Percentiles rank a stretch among this genome's conserved stretches.
Evolutionary conservation across 2,329 filamentous ascomycete species (phyloP).

Genomic region (Pseudocercospora fuligena): DNA sequence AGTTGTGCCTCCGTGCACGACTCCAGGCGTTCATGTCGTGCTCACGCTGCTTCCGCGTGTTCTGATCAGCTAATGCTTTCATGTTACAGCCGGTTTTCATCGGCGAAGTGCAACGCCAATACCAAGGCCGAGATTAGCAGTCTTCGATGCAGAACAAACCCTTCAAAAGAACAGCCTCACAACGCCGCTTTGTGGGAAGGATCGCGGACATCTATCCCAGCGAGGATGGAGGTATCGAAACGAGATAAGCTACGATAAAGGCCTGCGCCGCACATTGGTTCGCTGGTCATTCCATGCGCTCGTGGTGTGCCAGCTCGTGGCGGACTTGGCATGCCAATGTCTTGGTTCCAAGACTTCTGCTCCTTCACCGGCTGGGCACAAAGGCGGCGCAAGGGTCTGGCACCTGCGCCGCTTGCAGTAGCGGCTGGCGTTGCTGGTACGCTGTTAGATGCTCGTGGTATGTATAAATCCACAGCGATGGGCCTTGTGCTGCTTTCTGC

Average conservation of each 20-base stretch:
- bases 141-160: conserved; percentile 5
- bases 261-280: conserved; percentile 23
- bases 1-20: conserved; percentile 7
- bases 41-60: conserved; percentile 8
- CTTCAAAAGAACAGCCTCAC: conserved; percentile 1
- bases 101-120: conserved; percentile 19
- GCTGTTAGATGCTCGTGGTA: conserved; percentile 5
- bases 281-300: conserved; percentile 10
- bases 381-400: conserved; percentile 9
- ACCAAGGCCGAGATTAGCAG: conserved; percentile 24
- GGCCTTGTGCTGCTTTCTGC: neutral
- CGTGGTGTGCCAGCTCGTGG: conserved; percentile 11
- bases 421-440: conserved; percentile 16
- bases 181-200: conserved; percentile 6
- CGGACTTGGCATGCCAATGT: conserved; percentile 17
- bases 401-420: conserved; percentile 20
- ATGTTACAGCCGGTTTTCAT: conserved; percentile 19
- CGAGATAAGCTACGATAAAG: conserved; percentile 29
- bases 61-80: neutral
- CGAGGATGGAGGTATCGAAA: conserved; percentile 21
- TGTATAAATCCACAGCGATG: conserved; percentile 19
- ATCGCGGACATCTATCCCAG: conserved; percentile 28
- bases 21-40: conserved; percentile 11
- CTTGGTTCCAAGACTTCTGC: conserved; percentile 22
- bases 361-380: conserved; percentile 18